Base-by-base conservation (phyloP, 805 yeast species). In the Dipodascopsis uninucleata region DNA sequence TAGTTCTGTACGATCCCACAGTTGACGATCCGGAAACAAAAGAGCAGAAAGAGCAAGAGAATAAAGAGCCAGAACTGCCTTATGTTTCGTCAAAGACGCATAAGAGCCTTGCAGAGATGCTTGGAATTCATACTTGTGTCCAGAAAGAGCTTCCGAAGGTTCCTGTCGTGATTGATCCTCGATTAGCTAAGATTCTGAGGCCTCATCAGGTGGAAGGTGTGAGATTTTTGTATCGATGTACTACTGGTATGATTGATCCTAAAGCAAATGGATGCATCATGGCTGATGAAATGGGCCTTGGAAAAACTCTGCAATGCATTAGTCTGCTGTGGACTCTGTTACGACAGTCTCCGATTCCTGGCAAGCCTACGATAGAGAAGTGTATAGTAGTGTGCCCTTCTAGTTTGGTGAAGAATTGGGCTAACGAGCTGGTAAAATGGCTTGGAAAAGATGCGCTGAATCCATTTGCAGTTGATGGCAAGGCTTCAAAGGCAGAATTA, bases 151-250 rank as follows among this genome's bases (percentile, higher is more conserved):
- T 77, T 55, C 86, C 95, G 0, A 81, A 85, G 59, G 97, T 93
- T 6, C 95, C 98, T 0, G 97, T 93, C 5, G 97, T 93, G 0
- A 84, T 93, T 36, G 98, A 93, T 62, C 98, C 98, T 0, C 76
- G 74, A 47, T 69, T 93, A 26, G 78, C 93, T 18, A 85, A 84
- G 60, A 81, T 86, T 33, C 70, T 93, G 36, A 76, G 98, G 54
- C 98, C 98, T 0, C 98, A 93, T 70, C 98, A 93, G 64, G 81
- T 93, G 3, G 95, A 90, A 38, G 98, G 98, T 52, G 96, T 90
- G 32, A 78, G 85, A 62, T 93, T 93, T 61, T 67, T 93, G 46
- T 93, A 88, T 59, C 69, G 89, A 43, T 90, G 98, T 65, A 87
- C 95, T 0, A 76, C 96, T 1, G 98, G 98, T 0, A 66, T 89